Evolutionary conservation across 1,284 basidiomycete species (phyloP), one percentile per base, ranked within the genome.

Genomic region (Puccinia hordei): DNA sequence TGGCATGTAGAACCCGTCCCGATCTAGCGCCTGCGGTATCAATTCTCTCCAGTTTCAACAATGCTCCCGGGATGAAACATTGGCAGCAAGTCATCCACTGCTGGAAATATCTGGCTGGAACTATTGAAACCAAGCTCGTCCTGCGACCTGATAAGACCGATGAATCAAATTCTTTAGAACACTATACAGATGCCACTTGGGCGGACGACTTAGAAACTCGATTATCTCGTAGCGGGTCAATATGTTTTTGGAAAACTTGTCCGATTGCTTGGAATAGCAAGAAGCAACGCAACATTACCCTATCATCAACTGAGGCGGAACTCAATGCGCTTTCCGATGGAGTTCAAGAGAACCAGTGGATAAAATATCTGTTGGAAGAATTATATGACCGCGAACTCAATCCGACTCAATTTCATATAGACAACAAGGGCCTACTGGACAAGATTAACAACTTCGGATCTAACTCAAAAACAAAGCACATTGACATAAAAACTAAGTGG

Each of bases 181-280:
- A 65, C 61, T 65, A 5, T 17, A 65, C 61, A 6, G 33, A 65
- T 27, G 61, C 61, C 19, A 65, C 61, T 5, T 65, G 61, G 61
- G 61, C 61, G 9, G 33, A 65, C 38, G 61, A 38, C 15, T 17
- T 38, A 12, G 61, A 38, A 35, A 35, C 61, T n/a, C 2, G 61
- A 19, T 5, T 65, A 1, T 65, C 27, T 38, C 3, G 38, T 12
- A 35, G 61, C 22, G 61, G 61, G 9, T 65, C 33, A 1, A 65
- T 65, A 5, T 65, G 61, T 17, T 65, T 38, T 19, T 65, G 61
- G 61, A 65, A 65, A 65, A 5, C 12, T 22, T 65, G 12, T 35
- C 61, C 61, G 12, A n/a, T 65, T 35, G 30, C 61, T 22, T 65
- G 61, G 61, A 65, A 65, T 17, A 65, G 61, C 33, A 65, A 65